Conservation (phyloP, 2,329 filamentous ascomycete species). For the Bimuria novae-zelandiae region DNA sequence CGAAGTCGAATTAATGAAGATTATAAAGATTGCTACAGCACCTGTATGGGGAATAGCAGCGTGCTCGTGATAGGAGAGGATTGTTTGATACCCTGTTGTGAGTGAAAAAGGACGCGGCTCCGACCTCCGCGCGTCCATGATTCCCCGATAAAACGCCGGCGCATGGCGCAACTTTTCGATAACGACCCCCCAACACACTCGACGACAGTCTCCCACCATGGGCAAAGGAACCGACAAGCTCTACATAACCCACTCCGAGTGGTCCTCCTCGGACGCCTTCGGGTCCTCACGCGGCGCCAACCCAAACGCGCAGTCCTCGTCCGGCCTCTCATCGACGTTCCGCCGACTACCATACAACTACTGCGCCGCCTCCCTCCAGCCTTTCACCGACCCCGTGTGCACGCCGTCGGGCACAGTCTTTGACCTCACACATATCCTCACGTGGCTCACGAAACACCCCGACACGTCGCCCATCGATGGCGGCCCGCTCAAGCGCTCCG, state of each 20-base stretch:
- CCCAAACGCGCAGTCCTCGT: conserved; percentile 57
- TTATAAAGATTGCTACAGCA: too few relatives aligned
- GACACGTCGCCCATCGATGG: conserved; percentile 90
- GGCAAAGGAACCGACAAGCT: conserved; percentile 50
- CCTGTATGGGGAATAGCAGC: too few relatives aligned
- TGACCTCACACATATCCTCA: conserved; percentile 89
- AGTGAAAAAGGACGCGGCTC: not conserved
- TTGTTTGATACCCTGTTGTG: not conserved
- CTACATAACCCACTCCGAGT: conserved; percentile 93
- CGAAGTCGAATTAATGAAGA: too few relatives aligned
- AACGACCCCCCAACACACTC: not conserved
- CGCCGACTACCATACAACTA: conserved; percentile 96
- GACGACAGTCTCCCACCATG: too few relatives aligned
- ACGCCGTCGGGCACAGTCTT: conserved; percentile 87
- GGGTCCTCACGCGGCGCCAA: conserved; percentile 77
- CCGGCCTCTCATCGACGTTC: conserved; percentile 66
- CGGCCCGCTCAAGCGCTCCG: conserved; percentile 73
- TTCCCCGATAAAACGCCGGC: not conserved
- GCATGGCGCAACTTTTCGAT: conserved; percentile 4
- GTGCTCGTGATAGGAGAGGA: not conserved
- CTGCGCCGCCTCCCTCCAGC: conserved; percentile 93
- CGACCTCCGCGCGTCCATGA: not conserved
- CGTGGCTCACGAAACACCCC: conserved; percentile 94
- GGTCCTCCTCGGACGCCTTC: conserved; percentile 88
- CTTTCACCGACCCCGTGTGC: conserved; percentile 93